Evolutionary conservation across 495 filamentous ascomycete genomes (phyloP).

Genomic region (Aspergillus sclerotiicarbonarius): DNA sequence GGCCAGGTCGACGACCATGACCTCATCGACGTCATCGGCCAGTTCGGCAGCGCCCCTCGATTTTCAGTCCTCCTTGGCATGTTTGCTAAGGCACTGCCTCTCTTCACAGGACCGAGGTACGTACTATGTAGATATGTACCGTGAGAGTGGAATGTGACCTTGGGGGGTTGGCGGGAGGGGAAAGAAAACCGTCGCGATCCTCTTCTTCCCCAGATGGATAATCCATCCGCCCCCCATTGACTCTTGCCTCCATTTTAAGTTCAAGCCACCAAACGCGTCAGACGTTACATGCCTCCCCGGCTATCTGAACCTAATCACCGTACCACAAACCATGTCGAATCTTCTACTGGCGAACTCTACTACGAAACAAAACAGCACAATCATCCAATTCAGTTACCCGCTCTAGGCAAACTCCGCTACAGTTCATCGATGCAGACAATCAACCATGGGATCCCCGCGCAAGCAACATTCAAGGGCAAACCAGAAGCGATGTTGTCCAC

Average conservation of each 20-base stretch:
- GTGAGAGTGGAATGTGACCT: no score
- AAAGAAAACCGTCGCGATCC: no score
- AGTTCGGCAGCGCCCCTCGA: not conserved
- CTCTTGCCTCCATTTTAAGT: no score
- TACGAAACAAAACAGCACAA: not conserved
- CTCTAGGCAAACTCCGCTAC: slow-evolving; percentile 24
- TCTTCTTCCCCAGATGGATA: no score
- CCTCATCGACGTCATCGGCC: slow-evolving; percentile 4
- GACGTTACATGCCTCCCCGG: no score
- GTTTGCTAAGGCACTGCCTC: no score
- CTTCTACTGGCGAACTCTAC: not conserved
- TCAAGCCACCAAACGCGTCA: no score
- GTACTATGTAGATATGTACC: no score
- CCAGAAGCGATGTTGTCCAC: slow-evolving; percentile 2
- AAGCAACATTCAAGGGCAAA: slow-evolving; percentile 11
- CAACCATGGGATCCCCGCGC: slow-evolving; percentile 4
- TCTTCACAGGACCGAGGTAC: no score
- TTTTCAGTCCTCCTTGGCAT: not conserved
- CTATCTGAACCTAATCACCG: no score
- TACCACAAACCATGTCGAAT: not conserved
- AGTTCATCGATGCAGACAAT: slow-evolving; percentile 11
- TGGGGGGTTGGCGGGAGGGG: no score
- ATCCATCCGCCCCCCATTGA: no score
- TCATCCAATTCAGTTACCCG: not conserved
- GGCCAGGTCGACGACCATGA: not conserved